Conservation (phyloP, 2,329 filamentous ascomycete species). For the Colletotrichum higginsianum region DNA sequence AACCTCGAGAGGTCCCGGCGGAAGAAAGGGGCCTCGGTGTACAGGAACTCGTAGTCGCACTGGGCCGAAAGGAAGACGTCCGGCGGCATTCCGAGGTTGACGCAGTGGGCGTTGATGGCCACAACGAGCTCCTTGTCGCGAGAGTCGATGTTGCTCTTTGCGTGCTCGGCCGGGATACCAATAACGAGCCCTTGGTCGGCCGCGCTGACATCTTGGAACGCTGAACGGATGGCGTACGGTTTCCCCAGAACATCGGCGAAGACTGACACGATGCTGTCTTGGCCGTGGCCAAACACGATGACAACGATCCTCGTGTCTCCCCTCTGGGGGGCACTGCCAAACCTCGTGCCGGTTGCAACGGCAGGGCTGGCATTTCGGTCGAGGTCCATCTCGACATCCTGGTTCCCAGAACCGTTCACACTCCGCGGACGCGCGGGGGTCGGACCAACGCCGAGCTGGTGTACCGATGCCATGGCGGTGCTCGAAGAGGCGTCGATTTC, state of each 20-base stretch:
- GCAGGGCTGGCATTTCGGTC: conserved; percentile 55
- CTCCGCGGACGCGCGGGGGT: conserved; percentile 49
- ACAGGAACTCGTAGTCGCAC: conserved; percentile 91
- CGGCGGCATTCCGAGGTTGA: conserved; percentile 79
- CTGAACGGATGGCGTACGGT: conserved; percentile 72
- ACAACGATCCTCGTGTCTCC: conserved; percentile 74
- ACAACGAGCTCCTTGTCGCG: conserved; percentile 73
- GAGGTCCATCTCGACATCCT: conserved; percentile 51
- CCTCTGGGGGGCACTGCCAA: conserved; percentile 62
- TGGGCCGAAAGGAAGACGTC: conserved; percentile 74
- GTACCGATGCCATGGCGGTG: conserved; percentile 56
- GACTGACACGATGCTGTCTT: conserved; percentile 81
- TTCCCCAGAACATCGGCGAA: conserved; percentile 87
- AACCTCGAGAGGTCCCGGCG: conserved; percentile 84
- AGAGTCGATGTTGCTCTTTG: conserved; percentile 70
- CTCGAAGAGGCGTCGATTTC: conserved; percentile 22
- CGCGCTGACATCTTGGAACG: conserved; percentile 67
- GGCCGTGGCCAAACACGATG: conserved; percentile 78
- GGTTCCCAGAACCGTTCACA: conserved; percentile 46
- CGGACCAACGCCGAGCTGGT: conserved; percentile 54
- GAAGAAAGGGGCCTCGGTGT: conserved; percentile 80
- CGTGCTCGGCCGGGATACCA: conserved; percentile 72
- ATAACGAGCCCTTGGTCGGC: conserved; percentile 76
- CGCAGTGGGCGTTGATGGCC: conserved; percentile 83
- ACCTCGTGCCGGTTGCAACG: conserved; percentile 55